Percentiles rank a stretch among this genome's conserved stretches.
These are phyloP conservation scores for Kalmusia sp. DNA, from an alignment of 2,329 filamentous ascomycete species.

Conservation along the genomic window DNA sequence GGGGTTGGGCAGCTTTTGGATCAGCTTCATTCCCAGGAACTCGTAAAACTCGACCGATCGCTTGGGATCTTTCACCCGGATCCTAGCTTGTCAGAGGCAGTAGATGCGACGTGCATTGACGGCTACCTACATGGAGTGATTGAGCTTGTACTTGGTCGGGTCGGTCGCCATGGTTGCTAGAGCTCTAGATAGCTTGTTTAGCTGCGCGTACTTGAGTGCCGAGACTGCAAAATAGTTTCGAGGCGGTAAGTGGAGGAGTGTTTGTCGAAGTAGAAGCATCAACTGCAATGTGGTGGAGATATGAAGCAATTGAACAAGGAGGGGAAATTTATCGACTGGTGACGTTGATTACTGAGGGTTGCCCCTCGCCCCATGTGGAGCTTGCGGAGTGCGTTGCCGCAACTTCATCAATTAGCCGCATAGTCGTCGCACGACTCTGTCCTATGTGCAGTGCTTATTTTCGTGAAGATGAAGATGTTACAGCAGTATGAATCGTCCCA, in stretches of 20 bases:
- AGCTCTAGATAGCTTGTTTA: slow-evolving; percentile 24
- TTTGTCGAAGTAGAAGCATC: slow-evolving; percentile 33
- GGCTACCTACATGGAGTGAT: slow-evolving; percentile 61
- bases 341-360: slow-evolving; percentile 4
- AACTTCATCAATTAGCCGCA: no score
- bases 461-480: no score
- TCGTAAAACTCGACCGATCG: slow-evolving; percentile 88
- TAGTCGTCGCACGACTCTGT: no score
- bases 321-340: slow-evolving; percentile 12
- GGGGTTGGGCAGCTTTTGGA: slow-evolving; percentile 82
- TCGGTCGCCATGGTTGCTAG: slow-evolving; percentile 63
- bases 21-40: slow-evolving; percentile 83
- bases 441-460: no score
- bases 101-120: background rate
- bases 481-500: no score
- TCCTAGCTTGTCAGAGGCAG: slow-evolving; percentile 58
- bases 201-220: slow-evolving; percentile 14
- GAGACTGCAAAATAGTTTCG: slow-evolving; percentile 12
- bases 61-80: slow-evolving; percentile 94
- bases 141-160: slow-evolving; percentile 69
- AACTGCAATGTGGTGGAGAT: slow-evolving; percentile 16
- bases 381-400: no score
- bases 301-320: slow-evolving; percentile 11
- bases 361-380: background rate
- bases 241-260: slow-evolving; percentile 14